Evolutionary conservation across 2,329 filamentous ascomycete genomes (phyloP), one percentile per base, ranked within the genome.

Genomic region (Orbilia blumenaviensis): DNA sequence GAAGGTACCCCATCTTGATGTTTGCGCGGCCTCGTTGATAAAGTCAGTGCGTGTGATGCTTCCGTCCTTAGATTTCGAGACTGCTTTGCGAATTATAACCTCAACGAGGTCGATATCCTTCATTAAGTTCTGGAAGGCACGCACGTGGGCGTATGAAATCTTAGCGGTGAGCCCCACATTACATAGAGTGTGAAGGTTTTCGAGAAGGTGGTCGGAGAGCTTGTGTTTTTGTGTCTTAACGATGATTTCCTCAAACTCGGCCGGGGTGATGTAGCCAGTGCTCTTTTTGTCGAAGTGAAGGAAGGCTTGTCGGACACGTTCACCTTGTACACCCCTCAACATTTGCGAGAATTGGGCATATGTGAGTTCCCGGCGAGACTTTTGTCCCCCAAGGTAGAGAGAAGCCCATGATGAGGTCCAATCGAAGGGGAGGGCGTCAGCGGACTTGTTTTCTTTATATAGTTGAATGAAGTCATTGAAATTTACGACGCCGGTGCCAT

Each of bases 311-410:
- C 95, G 88, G 81, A 99, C 94, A 79, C 94, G 89, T 88, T 99
- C 95, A 72, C 95, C 95, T 85, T 98, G 94, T 77, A 99, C 86
- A 54, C 94, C 95, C 78, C 95, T 92, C 81, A 99, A 87, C 94
- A 99, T 97, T 85, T 99, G 95, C 54, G 94, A 92, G 85, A 99
- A 99, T 84, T 99, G 94, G 4, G 91, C 90, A 83, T 99, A 99
- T 80, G 94, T 94, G 85, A 99, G 90, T 81, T 91, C 89, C 83
- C 97, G 95, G 79, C 94, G 89, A 84, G 92, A 90, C 84, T 92
- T 92, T 85, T 91, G 93, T 81, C 90, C 89, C 77, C 95, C 95
- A 80, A 95, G 92, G 85, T 99, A 98, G 77, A 99, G 88, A 80
- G 91, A 92, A 42, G 93, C 94, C 95, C 95, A 99, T 83, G 97